Evolutionary conservation across 208 protist genomes (phyloP).

Genomic region (Crithidia expoeki): DNA sequence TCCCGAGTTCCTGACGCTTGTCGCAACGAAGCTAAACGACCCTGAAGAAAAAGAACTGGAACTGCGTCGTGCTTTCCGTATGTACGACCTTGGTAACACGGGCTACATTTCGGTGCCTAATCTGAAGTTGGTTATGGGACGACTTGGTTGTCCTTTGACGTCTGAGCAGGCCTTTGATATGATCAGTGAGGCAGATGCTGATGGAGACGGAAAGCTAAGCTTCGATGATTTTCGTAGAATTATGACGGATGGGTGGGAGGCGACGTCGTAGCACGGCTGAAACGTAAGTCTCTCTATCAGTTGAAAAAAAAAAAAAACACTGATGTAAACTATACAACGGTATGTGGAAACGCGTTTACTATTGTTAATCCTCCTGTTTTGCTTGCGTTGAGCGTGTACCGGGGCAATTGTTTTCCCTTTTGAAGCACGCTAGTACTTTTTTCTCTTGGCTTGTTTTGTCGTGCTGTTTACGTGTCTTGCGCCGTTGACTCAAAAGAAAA

Average conservation of each 20-base stretch:
- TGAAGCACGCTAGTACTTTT: not conserved
- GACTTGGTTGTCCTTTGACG: conserved; percentile 92
- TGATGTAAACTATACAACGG: no score
- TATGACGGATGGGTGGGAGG: conserved; percentile 58
- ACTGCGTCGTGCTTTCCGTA: conserved; percentile 90
- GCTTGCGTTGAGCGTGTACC: no score
- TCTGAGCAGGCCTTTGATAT: conserved; percentile 93
- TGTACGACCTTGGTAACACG: conserved; percentile 95
- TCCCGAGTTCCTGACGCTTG: conserved; percentile 94
- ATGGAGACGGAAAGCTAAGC: conserved; percentile 88
- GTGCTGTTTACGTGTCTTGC: conserved; percentile 20
- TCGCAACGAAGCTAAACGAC: conserved; percentile 88
- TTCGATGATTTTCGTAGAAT: conserved; percentile 91
- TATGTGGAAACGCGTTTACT: no score
- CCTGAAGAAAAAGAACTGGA: conserved; percentile 93
- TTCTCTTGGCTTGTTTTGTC: not conserved
- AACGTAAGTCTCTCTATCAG: no score
- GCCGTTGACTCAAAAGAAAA: not conserved
- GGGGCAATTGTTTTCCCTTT: no score
- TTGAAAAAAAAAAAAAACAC: no score
- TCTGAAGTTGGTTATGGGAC: conserved; percentile 92
- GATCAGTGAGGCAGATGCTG: conserved; percentile 89
- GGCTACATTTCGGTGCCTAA: conserved; percentile 93
- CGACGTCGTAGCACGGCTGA: conserved; percentile 5
- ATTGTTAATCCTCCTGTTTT: no score